Evolutionary conservation across 1,284 basidiomycete genomes (phyloP).

Genomic region (Marasmius oreades): DNA sequence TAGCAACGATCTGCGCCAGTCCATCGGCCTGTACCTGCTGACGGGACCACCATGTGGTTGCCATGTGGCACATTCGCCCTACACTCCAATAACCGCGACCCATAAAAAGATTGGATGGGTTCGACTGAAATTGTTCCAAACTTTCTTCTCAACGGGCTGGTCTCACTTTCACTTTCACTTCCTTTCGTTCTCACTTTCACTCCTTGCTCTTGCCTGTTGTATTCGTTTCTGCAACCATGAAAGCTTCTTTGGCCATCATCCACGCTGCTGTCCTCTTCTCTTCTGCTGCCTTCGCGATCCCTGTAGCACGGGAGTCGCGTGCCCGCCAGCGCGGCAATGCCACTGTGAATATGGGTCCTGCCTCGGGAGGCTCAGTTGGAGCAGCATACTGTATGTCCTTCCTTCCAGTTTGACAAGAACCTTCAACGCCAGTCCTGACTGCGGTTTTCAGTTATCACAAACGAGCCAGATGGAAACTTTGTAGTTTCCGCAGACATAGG

Average conservation of each 20-base stretch:
- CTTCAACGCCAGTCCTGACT: not conserved
- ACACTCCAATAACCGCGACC: too few relatives aligned
- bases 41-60: too few relatives aligned
- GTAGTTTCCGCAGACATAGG: conserved; percentile 28
- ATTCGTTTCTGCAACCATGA: not conserved
- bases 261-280: not conserved
- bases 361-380: not conserved
- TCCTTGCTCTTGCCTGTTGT: not conserved
- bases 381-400: not conserved
- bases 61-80: too few relatives aligned
- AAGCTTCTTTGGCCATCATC: not conserved
- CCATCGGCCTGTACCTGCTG: too few relatives aligned
- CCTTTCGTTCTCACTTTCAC: not conserved
- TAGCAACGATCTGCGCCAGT: too few relatives aligned
- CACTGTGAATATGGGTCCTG: not conserved
- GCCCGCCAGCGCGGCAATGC: not conserved
- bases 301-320: not conserved
- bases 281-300: not conserved
- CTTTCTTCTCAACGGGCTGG: not conserved
- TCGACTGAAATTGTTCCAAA: not conserved
- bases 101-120: not conserved
- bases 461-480: conserved; percentile 30
- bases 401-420: not conserved
- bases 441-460: conserved; percentile 31
- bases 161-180: not conserved